phyloP scores from a whole-genome alignment of 768 basidiomycete species.

The Trametes meyenii region DNA sequence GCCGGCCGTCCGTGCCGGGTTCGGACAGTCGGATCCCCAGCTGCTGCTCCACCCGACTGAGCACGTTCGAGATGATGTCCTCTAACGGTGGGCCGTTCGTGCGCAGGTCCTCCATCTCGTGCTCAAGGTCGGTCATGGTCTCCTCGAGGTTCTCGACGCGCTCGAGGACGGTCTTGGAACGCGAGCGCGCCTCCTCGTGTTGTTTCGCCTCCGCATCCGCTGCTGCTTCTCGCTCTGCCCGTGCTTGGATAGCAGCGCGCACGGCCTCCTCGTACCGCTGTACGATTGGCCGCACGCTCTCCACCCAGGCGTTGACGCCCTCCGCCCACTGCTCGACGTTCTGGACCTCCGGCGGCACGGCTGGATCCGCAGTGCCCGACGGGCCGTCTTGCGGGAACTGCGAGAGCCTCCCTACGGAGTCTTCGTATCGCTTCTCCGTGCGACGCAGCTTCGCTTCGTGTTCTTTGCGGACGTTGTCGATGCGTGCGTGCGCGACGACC shows the following conservation, averaged over 20 bases:
- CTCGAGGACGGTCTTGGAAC: background rate
- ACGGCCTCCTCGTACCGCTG: background rate
- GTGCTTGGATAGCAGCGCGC: background rate
- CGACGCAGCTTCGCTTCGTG: slow-evolving; percentile 1
- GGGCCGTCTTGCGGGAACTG: slow-evolving; percentile 1
- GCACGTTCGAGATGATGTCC: background rate
- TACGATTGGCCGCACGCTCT: background rate
- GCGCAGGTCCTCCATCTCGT: slow-evolving; percentile 5
- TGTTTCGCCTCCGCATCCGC: background rate
- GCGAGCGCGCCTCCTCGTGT: background rate
- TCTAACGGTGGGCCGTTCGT: background rate
- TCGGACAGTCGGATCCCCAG: background rate
- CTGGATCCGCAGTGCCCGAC: background rate
- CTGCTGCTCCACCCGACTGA: background rate
- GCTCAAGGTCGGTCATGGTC: slow-evolving; percentile 13
- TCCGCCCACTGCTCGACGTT: background rate
- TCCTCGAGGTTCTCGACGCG: slow-evolving; percentile 3
- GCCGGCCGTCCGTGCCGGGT: background rate
- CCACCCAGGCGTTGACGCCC: background rate
- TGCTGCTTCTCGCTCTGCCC: background rate
- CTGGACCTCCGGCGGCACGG: background rate
- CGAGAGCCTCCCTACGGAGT: background rate
- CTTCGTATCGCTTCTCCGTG: slow-evolving; percentile 3
- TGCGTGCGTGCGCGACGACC: background rate
- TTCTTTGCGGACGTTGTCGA: slow-evolving; percentile 1